Evolutionary conservation across 2,329 filamentous ascomycete genomes (phyloP), one percentile per base, ranked within the genome.

Genomic region (Cladophialophora chaetospira): DNA sequence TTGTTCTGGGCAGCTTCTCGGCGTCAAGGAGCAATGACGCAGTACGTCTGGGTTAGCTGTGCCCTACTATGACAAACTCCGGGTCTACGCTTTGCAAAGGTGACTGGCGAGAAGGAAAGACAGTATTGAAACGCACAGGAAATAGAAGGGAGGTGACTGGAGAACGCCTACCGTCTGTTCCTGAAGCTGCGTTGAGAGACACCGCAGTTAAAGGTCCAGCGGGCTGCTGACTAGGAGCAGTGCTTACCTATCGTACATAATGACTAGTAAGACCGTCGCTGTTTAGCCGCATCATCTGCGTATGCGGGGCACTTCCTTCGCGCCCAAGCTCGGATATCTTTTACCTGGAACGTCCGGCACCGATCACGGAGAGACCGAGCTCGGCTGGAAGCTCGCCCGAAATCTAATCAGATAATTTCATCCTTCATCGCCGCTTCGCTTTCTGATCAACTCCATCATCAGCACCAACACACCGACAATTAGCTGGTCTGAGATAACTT

Each of bases 401-500:
- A 36, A 56, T 50, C 53, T 56, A 46, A 56, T 56, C 53, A 33
- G 40, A 56, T 56, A 49, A 55, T 28, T 13, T 42, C 42, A 42
- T 19, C 38, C 36, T 28, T 40, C 21, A 17, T 46, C 43, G 15
- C 9, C 11, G 21, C 21, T 46, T 19, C 23, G 9, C 51, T 28
- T 26, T 29, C 19, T 46, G 23, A 35, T 48, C 43, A 47, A 13
- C 43, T 21, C n/a, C 21, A 21, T 17, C 33, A n/a, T 13, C 42
- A 23, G 23, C 15, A 38, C 17, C 3, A 19, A 23, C 15, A 25
- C 53, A 23, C 28, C n/a, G 23, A 47, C 33, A 35, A 46, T 60
- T 57, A 62, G 57, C 60, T 58, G 54, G 57, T 29, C 60, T 55
- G 47, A 47, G 48, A 15, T 10, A 42, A 36, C 26, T 19, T 45